These are phyloP conservation scores for Diutina catenulata DNA, from an alignment of 1,139 yeast species.

Conservation along the genomic window DNA sequence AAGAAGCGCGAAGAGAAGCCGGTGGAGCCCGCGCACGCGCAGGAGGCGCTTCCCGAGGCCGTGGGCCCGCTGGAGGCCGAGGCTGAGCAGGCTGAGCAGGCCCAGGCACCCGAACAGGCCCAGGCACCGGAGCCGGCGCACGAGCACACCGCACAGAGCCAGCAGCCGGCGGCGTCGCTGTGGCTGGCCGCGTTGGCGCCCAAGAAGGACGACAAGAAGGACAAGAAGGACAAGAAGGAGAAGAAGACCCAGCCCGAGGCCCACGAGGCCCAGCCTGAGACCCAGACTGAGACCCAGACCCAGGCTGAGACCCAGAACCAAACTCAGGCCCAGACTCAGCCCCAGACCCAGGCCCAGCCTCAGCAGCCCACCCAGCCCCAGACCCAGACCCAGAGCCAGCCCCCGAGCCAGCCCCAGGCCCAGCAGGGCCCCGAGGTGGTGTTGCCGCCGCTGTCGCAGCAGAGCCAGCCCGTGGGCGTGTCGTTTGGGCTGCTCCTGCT, in stretches of 20 bases:
- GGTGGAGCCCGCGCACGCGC: slow-evolving; percentile 7
- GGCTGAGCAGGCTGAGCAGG: slow-evolving; percentile 8
- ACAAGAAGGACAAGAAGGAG: neutral
- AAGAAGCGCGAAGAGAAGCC: slow-evolving; percentile 9
- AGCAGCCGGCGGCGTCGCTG: slow-evolving; percentile 14
- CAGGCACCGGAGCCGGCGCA: slow-evolving; percentile 8
- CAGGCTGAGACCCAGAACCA: slow-evolving; percentile 1
- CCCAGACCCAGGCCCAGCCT: slow-evolving; percentile 7
- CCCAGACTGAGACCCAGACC: slow-evolving; percentile 8
- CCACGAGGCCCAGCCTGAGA: slow-evolving; percentile 11
- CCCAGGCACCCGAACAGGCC: slow-evolving; percentile 6
- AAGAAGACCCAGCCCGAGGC: slow-evolving; percentile 8
- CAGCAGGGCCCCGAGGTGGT: slow-evolving; percentile 43
- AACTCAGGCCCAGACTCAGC: slow-evolving; percentile 8
- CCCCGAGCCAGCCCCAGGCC: slow-evolving; percentile 8
- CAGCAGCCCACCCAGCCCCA: slow-evolving; percentile 5
- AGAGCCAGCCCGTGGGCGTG: slow-evolving; percentile 49
- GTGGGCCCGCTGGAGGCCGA: neutral
- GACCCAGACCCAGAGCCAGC: slow-evolving; percentile 1
- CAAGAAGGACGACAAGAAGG: slow-evolving; percentile 22
- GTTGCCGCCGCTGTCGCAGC: slow-evolving; percentile 59
- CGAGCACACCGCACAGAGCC: slow-evolving; percentile 7
- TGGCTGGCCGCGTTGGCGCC: slow-evolving; percentile 58
- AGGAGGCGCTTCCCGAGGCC: neutral
- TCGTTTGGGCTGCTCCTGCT: slow-evolving; percentile 44